A percentile compares a stretch with the other conserved stretches of the same genome.
These are phyloP conservation scores for Crassisporium funariophilum DNA, from an alignment of 768 basidiomycete species.

Conservation along the genomic window DNA sequence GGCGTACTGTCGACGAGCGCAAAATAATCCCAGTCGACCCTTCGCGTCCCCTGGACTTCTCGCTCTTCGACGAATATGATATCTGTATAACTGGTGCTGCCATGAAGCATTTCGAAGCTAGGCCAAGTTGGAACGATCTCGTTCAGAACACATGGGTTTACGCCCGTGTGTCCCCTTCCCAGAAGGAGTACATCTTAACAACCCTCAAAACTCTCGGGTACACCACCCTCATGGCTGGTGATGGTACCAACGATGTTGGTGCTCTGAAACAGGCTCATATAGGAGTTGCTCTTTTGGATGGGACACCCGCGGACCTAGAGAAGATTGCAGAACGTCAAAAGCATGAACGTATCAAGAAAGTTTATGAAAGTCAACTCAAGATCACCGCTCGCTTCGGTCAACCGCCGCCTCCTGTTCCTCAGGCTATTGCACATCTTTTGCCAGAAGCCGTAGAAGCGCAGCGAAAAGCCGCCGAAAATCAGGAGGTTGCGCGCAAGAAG, in stretches of 20 bases:
- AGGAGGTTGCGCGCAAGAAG: constrained; percentile 65
- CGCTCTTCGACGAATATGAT: constrained; percentile 85
- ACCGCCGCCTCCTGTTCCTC: constrained; percentile 91
- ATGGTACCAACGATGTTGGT: constrained; percentile 98
- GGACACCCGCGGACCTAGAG: constrained; percentile 87
- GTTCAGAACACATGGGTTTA: constrained; percentile 98
- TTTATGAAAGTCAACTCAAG: constrained; percentile 94
- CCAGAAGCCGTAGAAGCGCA: constrained; percentile 93
- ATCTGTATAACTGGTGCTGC: constrained; percentile 97
- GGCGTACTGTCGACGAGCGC: constrained; percentile 92
- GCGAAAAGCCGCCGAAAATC: constrained; percentile 70
- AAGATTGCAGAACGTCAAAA: constrained; percentile 93
- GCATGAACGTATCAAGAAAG: constrained; percentile 90
- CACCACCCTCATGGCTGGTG: constrained; percentile 95
- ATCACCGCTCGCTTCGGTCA: constrained; percentile 90
- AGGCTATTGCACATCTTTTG: constrained; percentile 82
- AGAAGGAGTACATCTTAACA: constrained; percentile 95
- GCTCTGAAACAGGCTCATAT: constrained; percentile 98
- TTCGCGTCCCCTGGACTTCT: constrained; percentile 70
- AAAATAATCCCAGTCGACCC: constrained; percentile 89
- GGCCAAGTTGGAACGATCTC: constrained; percentile 73
- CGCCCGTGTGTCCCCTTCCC: constrained; percentile 92
- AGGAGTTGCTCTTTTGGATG: constrained; percentile 90
- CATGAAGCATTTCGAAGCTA: constrained; percentile 80
- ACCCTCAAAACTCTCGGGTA: constrained; percentile 89